Percentiles rank a stretch among this genome's conserved stretches.
Conservation (phyloP, 2,329 filamentous ascomycete genomes). For the Sporothrix inflata region DNA sequence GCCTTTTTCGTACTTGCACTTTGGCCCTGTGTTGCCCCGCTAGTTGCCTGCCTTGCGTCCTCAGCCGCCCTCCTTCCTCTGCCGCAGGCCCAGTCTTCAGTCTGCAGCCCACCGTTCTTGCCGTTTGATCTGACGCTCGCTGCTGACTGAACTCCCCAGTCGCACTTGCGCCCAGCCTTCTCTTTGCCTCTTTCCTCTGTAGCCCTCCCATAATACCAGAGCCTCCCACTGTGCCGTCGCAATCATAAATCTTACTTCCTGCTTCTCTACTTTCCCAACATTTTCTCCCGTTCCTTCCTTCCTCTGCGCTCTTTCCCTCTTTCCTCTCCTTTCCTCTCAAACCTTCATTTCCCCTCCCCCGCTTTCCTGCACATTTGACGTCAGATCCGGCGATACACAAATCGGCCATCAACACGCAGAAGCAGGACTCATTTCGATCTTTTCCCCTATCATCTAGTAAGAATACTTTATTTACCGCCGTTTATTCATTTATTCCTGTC, state of each 20-base stretch:
- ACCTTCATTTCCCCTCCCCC: not conserved
- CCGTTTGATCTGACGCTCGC: not conserved
- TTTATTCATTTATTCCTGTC: not conserved
- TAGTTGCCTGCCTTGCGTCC: slow-evolving; percentile 13
- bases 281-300: not conserved
- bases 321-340: not conserved
- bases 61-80: slow-evolving; percentile 10
- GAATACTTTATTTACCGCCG: not conserved
- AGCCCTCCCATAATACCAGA: not conserved
- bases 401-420: not conserved
- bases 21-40: slow-evolving; percentile 6
- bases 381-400: slow-evolving; percentile 18
- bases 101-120: not conserved
- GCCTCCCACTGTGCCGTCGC: not conserved
- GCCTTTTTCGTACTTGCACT: not conserved
- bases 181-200: not conserved
- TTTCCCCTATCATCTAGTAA: not conserved
- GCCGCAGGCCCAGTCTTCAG: not conserved
- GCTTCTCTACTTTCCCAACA: slow-evolving; percentile 2
- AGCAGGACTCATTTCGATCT: not conserved
- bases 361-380: slow-evolving; percentile 16
- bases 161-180: not conserved
- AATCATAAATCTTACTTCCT: slow-evolving; percentile 14
- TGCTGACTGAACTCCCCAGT: not conserved
- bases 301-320: not conserved